A percentile compares a stretch with the other conserved stretches of the same genome.
phyloP scores from a whole-genome alignment of 2,329 filamentous ascomycete species.

The Fusarium sp. region DNA sequence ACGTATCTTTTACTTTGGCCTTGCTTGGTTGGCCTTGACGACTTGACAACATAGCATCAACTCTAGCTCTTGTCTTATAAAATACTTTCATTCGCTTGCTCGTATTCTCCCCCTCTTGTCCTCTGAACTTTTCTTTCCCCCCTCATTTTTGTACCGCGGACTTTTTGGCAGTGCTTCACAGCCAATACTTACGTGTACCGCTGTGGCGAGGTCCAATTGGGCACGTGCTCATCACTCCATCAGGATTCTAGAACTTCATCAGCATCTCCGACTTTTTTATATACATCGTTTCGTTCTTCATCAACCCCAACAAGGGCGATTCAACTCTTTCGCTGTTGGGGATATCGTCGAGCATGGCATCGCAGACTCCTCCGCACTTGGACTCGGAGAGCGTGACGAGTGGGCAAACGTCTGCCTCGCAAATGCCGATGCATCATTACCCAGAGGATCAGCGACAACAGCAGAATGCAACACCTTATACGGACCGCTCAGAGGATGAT shows the following conservation, averaged over 20 bases:
- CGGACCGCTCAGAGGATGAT: constrained; percentile 20
- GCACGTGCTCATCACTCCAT: constrained; percentile 29
- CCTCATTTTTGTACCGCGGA: background rate
- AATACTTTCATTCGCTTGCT: background rate
- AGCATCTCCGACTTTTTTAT: constrained; percentile 3
- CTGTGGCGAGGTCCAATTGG: constrained; percentile 28
- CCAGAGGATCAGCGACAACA: constrained; percentile 25
- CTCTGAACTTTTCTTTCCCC: background rate
- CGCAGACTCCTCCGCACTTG: constrained; percentile 16
- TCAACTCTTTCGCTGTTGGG: background rate
- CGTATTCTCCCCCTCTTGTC: background rate
- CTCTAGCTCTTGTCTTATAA: background rate
- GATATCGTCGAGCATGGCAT: constrained; percentile 10
- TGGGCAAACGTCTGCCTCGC: constrained; percentile 23
- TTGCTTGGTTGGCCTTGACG: constrained; percentile 31
- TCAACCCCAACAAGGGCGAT: constrained; percentile 6
- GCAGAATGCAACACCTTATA: constrained; percentile 8
- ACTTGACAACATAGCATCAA: constrained; percentile 19
- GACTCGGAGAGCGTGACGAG: constrained; percentile 25
- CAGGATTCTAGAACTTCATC: constrained; percentile 7
- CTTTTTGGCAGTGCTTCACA: background rate
- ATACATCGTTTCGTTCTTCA: background rate
- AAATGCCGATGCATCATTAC: constrained; percentile 32
- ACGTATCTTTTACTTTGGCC: constrained; percentile 5
- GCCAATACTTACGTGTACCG: constrained; percentile 15